A percentile compares a stretch with the other conserved stretches of the same genome.
Conservation (phyloP, 768 basidiomycete genomes). For the Lentinula aciculospora region DNA sequence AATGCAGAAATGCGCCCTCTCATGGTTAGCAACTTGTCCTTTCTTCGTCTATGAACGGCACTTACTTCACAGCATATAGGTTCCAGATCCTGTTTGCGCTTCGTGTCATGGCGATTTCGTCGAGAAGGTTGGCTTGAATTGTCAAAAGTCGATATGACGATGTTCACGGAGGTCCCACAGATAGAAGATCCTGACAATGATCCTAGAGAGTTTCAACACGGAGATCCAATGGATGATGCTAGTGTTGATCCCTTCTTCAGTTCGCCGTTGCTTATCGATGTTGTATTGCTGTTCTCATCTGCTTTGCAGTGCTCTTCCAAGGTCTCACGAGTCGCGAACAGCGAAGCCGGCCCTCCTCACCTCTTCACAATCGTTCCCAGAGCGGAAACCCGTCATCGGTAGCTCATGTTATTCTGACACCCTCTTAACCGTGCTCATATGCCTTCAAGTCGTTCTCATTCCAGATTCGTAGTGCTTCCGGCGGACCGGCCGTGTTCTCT, state of each 20-base stretch:
- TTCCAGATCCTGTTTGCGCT: slow-evolving; percentile 78
- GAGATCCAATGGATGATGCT: slow-evolving; percentile 27
- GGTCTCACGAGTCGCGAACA: slow-evolving; percentile 14
- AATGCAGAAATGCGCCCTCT: slow-evolving; percentile 84
- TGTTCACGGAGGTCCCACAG: slow-evolving; percentile 28
- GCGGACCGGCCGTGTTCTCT: slow-evolving; percentile 26
- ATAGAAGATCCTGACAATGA: slow-evolving; percentile 73
- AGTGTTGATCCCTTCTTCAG: slow-evolving; percentile 45
- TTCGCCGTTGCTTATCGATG: slow-evolving; percentile 19
- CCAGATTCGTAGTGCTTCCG: slow-evolving; percentile 25
- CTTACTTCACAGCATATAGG: slow-evolving; percentile 33
- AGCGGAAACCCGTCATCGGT: not conserved
- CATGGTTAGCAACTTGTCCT: slow-evolving; percentile 48
- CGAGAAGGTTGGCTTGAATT: slow-evolving; percentile 51
- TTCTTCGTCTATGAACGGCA: slow-evolving; percentile 2
- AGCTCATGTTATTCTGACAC: not conserved
- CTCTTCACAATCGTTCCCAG: not conserved
- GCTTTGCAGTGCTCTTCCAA: slow-evolving; percentile 14
- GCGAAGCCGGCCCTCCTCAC: slow-evolving; percentile 6
- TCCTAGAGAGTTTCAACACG: slow-evolving; percentile 60
- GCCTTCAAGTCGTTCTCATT: slow-evolving; percentile 19
- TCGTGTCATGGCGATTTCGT: slow-evolving; percentile 80
- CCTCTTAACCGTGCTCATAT: not conserved
- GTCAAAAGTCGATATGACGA: not conserved
- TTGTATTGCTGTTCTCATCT: not conserved